These are phyloP conservation scores for Alternaria sp. DNA, from an alignment of 2,329 filamentous ascomycete genomes.

Conservation along the genomic window DNA sequence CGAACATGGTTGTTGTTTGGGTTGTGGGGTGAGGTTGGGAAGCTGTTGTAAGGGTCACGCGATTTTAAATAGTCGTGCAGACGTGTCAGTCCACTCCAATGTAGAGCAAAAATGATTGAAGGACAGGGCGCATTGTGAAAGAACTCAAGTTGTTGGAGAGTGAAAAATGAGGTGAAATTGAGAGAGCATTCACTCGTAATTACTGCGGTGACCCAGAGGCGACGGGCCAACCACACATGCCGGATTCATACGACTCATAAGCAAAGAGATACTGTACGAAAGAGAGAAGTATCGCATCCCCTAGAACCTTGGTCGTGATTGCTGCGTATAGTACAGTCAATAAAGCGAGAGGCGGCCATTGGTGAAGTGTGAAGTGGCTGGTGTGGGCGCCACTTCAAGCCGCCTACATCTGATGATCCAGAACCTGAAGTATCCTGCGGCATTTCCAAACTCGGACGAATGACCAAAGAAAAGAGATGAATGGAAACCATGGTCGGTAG, in stretches of 20 bases:
- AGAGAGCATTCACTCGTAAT: neutral
- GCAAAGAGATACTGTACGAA: neutral
- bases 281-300: neutral
- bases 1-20: conserved; percentile 1
- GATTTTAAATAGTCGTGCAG: neutral
- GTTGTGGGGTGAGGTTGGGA: neutral
- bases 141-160: neutral
- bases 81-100: neutral
- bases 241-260: neutral
- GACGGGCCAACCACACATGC: neutral
- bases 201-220: neutral
- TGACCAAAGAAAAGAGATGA: neutral
- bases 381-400: neutral
- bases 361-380: neutral
- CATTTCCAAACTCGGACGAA: neutral
- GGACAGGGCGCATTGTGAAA: neutral
- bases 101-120: neutral
- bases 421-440: neutral
- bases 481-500: neutral
- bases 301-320: neutral
- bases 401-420: neutral
- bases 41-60: neutral
- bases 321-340: neutral
- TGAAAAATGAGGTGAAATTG: neutral
- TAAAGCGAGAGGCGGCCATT: neutral